Conservation (phyloP, 331 rosid species). For the Erythrophleum ivorense region DNA sequence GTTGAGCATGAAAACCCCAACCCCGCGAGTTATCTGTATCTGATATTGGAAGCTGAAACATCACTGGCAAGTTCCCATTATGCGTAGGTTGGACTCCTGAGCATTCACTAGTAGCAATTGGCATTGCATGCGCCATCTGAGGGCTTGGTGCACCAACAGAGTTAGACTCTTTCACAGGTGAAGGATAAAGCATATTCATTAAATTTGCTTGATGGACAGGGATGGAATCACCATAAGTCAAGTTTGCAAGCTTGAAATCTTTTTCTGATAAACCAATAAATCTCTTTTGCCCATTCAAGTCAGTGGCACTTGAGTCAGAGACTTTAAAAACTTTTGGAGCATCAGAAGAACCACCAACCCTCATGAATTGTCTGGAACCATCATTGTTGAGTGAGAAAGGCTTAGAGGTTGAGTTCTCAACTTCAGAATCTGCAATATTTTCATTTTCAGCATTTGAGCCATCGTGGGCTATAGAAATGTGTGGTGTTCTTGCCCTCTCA, state of each 20-base stretch:
- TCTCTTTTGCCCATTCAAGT: conserved; percentile 71
- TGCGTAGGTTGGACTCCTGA: conserved; percentile 57
- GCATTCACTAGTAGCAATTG: conserved; percentile 59
- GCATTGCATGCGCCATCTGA: conserved; percentile 67
- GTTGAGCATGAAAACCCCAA: conserved; percentile 75
- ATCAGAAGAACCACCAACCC: conserved; percentile 65
- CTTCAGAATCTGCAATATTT: conserved; percentile 93
- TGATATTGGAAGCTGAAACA: conserved; percentile 78
- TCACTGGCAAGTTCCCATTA: conserved; percentile 69
- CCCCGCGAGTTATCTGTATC: conserved; percentile 89
- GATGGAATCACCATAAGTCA: conserved; percentile 59
- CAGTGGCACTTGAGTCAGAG: conserved; percentile 54
- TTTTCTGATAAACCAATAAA: conserved; percentile 61
- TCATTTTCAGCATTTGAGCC: conserved; percentile 97
- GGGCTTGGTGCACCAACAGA: conserved; percentile 42
- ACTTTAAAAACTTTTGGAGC: conserved; percentile 53
- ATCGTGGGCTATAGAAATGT: conserved; percentile 72
- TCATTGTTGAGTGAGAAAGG: conserved; percentile 58
- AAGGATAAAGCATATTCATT: conserved; percentile 63
- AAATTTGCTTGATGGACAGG: conserved; percentile 60
- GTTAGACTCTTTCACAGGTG: conserved; percentile 55
- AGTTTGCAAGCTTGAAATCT: conserved; percentile 68
- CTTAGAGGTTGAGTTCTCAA: conserved; percentile 80
- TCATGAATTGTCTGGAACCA: conserved; percentile 62
- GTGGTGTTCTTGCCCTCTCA: conserved; percentile 75